These are phyloP conservation scores for Mycena albidolilacea DNA, from an alignment of 768 basidiomycete genomes.

Conservation along the genomic window DNA sequence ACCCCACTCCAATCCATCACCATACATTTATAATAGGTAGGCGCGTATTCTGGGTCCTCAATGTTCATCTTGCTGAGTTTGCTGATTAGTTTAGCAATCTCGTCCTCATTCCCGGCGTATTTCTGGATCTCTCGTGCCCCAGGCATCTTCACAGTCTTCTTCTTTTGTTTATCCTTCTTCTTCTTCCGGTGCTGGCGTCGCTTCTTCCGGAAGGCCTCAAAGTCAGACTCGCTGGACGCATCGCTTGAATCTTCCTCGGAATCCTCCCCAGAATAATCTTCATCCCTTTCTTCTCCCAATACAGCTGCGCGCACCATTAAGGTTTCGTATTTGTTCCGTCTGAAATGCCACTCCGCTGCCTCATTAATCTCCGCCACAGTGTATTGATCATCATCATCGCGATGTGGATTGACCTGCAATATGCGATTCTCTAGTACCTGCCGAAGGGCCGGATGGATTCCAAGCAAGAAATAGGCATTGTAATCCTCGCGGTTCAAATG, in stretches of 20 bases:
- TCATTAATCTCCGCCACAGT: no score
- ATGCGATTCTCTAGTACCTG: no score
- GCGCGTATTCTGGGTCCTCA: conserved; percentile 33
- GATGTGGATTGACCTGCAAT: no score
- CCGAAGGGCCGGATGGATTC: not conserved
- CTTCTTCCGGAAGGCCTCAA: conserved; percentile 8
- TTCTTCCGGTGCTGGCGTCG: not conserved
- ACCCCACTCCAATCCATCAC: not conserved
- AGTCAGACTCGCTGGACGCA: not conserved
- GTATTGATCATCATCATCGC: no score
- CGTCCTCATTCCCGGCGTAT: not conserved
- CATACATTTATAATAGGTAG: conserved; percentile 30
- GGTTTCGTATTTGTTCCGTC: no score
- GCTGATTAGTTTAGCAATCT: not conserved
- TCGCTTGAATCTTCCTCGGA: conserved; percentile 18
- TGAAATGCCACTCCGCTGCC: no score
- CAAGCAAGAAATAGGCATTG: conserved; percentile 14
- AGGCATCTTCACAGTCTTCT: not conserved
- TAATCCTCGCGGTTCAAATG: conserved; percentile 13
- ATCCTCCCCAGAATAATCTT: not conserved
- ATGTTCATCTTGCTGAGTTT: conserved; percentile 29
- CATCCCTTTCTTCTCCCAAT: no score
- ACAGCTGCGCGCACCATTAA: no score
- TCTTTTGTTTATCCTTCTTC: conserved; percentile 7
- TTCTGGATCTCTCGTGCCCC: no score